Base-by-base conservation (phyloP, 164 flowering plant genomes). In the Liquidambar formosana region DNA sequence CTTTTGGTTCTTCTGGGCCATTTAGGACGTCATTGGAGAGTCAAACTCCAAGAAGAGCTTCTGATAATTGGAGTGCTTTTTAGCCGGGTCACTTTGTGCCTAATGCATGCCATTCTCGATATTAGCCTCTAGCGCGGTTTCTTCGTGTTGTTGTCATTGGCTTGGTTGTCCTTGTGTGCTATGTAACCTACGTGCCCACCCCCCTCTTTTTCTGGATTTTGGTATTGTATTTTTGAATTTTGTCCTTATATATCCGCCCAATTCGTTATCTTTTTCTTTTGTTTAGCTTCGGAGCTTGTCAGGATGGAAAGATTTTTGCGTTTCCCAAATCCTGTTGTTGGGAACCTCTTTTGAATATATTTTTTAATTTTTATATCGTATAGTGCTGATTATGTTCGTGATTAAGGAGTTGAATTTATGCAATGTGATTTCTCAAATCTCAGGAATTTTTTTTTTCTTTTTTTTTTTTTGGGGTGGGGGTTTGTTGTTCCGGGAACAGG, bases 41-140 rank as follows among this genome's bases (percentile, higher is more conserved):
- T 72, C 78, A 82, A 69, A 85, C 88, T 43, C 89, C 84, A 22
- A 75, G 82, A 65, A 76, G 60, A 75, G 77, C 71, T 38, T 76
- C 84, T 51, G 83, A 84, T 73, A 65, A 70, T 62, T 88, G 92
- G 92, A 82, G 77, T 43, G 88, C 87, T 1, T 86, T 84, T 60
- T 82, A 79, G 83, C 45, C 5, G 16, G 61, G 49, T 49, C 6
- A 53, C 11, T 65, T 51, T 18, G n/a, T 15, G 8, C 2, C 5
- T 15, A 8, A 28, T 21, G 16, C 23, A 6, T 33, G 41, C 41
- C 41, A 33, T 33, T 33, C 41, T 33, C 41, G 6, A 6, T 33
- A 2, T 6, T 2, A 33, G 41, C 33, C 27, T 33, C 45, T 45
- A 1, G 16, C 33, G 45, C 13, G 45, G 19, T 59, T 18, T 33